Base-by-base conservation (phyloP, 495 filamentous ascomycete species). In the Acidomyces sp. region DNA sequence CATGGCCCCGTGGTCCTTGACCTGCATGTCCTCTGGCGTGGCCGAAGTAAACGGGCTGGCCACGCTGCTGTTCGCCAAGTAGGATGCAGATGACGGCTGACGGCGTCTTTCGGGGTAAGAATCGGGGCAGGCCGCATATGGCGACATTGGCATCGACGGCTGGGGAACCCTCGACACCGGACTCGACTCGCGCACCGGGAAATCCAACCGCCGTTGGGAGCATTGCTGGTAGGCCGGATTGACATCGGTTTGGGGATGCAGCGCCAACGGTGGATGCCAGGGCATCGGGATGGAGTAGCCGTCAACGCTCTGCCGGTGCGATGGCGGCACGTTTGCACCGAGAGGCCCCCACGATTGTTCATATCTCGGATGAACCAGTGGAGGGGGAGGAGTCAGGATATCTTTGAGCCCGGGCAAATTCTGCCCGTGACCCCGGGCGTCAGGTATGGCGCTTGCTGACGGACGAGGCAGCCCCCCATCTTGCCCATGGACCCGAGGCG, bases 321-420 rank as follows among this genome's bases (percentile, higher is more conserved):
- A 9, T 6, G 33, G 20, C 11, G 18, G 41, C 18, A 9, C 31
- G 10, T 26, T 13, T 10, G 18, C 3, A 18, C n/a, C 19, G n/a
- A n/a, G n/a, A n/a, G n/a, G n/a, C n/a, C n/a, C n/a, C 19, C 21
- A 28, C 10, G 31, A 11, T n/a, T 20, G n/a, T 28, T 6, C 13
- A 13, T 28, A 28, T 7, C 26, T 13, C 13, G 26, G 26, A 28
- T 28, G 26, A 28, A 7, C 26, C 13, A 28, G 30, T 6, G 41
- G 30, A 26, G 41, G 30, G 16, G 4, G n/a, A 23, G 38, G 23
- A 3, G 37, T 37, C 3, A 51, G 42, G 12, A 51, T 41, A 24
- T 51, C 48, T 9, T 33, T 28, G 13, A 51, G 29, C 5, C 48
- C 48, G 7, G 48, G 48, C 2, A 51, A 29, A 24, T 15, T 51